Evolutionary conservation across 495 filamentous ascomycete genomes (phyloP), one percentile per base, ranked within the genome.

Genomic region (Massariosphaeria phaeospora): DNA sequence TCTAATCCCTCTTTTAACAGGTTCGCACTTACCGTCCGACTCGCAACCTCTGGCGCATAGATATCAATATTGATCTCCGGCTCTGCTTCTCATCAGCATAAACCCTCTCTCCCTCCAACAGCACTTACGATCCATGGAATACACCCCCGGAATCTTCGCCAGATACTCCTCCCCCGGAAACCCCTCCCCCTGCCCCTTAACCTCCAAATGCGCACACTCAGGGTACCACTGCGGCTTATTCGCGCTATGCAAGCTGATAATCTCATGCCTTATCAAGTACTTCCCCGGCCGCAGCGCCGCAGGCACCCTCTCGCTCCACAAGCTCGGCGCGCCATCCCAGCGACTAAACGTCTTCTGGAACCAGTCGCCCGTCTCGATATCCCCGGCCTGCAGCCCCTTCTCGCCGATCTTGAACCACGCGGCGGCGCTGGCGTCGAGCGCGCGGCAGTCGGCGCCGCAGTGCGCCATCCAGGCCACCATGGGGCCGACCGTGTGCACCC

Each of bases 401-500:
- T 62, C 39, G 3, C 34, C 52, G 27, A 62, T 62, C 42, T 62
- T 82, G 70, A 80, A 82, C 79, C 79, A 82, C 42, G 69, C 67
- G 24, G 67, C 66, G 20, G 67, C 64, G 21, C 67, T 71, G 15
- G 77, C 72, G 52, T 78, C 70, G 63, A 73, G 76, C 35, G 69
- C 64, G 5, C 48, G 60, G 61, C 79, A 79, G 20, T 66, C 67
- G 38, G 67, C 69, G n/a, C 70, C 60, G 62, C 79, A 80, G 46
- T 70, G 66, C 64, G 76, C 76, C 62, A 82, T 62, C 72, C 76
- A 82, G 8, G 76, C 78, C 60, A 79, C 67, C 47, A 82, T 73
- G 10, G 78, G 78, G 10, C 79, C 79, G 59, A 79, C 76, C 44
- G 68, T 65, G 62, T 82, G 79, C 1, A 78, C 79, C 79, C 79